Conservation (phyloP, 139 green algal genomes). For the Chlamydomonas eustigma region DNA sequence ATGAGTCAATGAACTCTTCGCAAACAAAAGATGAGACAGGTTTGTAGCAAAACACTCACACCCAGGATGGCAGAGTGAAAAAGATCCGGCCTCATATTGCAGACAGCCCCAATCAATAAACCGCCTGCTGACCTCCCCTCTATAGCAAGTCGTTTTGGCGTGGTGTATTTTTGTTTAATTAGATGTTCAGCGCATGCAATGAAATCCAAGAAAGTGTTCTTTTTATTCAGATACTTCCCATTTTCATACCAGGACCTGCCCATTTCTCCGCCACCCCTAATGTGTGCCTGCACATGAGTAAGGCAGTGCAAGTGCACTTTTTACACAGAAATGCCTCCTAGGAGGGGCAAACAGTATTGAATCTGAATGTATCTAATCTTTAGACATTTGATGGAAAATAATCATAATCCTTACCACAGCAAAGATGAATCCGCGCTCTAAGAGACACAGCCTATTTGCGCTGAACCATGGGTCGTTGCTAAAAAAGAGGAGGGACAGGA, state of each 20-base stretch:
- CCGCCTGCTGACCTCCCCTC: slow-evolving; percentile 71
- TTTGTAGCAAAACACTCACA: slow-evolving; percentile 68
- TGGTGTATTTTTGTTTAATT: slow-evolving; percentile 45
- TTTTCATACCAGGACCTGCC: slow-evolving; percentile 61
- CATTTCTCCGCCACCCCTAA: slow-evolving; percentile 45
- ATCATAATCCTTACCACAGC: slow-evolving; percentile 57
- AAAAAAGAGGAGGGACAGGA: no score
- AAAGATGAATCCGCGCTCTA: slow-evolving; percentile 74
- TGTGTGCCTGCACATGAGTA: slow-evolving; percentile 18
- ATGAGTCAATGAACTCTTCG: slow-evolving; percentile 26
- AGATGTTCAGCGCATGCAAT: slow-evolving; percentile 58
- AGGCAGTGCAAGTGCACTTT: no score
- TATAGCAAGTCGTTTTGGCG: slow-evolving; percentile 37
- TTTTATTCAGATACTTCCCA: slow-evolving; percentile 81
- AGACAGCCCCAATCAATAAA: slow-evolving; percentile 63
- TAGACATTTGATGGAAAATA: no score
- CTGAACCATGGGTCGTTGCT: slow-evolving; percentile 42
- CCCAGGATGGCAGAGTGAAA: slow-evolving; percentile 61
- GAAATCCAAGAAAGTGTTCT: slow-evolving; percentile 84
- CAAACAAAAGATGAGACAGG: not conserved
- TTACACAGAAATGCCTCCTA: no score
- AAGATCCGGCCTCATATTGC: slow-evolving; percentile 81
- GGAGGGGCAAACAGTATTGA: no score
- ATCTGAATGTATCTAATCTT: no score
- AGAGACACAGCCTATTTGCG: slow-evolving; percentile 30